phyloP scores from a whole-genome alignment of 208 protist genomes.

The Phytomonas sp. region DNA sequence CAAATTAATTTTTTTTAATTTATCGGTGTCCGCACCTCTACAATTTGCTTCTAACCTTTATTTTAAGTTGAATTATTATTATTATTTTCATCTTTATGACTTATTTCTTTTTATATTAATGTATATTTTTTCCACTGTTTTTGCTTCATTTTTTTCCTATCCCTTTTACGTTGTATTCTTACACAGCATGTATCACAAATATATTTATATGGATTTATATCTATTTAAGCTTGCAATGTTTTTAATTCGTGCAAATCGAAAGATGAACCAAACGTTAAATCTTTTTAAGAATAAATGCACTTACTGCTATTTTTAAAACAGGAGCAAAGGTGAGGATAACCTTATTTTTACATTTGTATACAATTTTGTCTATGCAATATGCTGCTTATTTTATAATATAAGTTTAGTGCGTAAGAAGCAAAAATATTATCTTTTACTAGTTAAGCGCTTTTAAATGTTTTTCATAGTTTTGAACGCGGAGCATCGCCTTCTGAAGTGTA shows the following conservation, averaged over 20 bases:
- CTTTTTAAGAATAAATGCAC: background rate
- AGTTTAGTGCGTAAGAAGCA: background rate
- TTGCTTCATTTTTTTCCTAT: conserved; percentile 17
- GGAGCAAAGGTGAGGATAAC: background rate
- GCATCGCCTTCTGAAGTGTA: background rate
- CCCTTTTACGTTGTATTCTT: conserved; percentile 9
- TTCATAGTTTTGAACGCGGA: conserved; percentile 2
- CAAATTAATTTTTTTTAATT: conserved; percentile 5
- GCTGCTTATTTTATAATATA: conserved; percentile 2
- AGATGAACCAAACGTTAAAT: background rate
- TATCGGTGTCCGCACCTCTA: conserved; percentile 7
- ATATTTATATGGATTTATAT: conserved; percentile 4
- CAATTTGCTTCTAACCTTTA: conserved; percentile 13
- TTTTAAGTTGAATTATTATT: background rate
- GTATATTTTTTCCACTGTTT: conserved; percentile 6
- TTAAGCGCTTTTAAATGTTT: conserved; percentile 3
- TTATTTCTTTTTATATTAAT: conserved; percentile 15
- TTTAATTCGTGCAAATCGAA: background rate
- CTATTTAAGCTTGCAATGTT: conserved; percentile 1
- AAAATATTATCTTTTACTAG: conserved; percentile 12
- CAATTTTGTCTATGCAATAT: background rate
- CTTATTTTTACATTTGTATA: background rate
- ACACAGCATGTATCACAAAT: background rate
- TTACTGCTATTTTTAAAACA: background rate
- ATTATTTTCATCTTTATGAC: conserved; percentile 14